Conservation (phyloP, 208 protist genomes). For the Borovskyia barvae region DNA sequence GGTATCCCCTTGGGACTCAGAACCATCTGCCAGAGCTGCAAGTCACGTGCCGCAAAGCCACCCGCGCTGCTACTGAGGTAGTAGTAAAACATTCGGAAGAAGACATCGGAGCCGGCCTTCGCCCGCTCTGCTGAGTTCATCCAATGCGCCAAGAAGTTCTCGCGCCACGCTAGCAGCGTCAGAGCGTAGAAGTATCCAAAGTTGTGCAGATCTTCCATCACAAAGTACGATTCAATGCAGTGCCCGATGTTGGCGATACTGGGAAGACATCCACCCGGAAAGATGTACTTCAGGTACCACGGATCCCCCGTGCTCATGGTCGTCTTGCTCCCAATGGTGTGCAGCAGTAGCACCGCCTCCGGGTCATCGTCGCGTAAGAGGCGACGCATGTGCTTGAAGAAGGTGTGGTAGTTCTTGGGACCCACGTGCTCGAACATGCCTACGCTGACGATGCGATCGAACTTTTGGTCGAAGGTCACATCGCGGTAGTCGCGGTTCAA, state of each 20-base stretch:
- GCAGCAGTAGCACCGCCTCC: conserved; percentile 59
- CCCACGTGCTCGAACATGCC: conserved; percentile 89
- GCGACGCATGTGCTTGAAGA: conserved; percentile 58
- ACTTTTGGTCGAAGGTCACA: conserved; percentile 35
- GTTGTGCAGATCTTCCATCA: conserved; percentile 67
- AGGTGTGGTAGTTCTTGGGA: conserved; percentile 72
- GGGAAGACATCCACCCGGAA: conserved; percentile 67
- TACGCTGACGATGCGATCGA: conserved; percentile 74
- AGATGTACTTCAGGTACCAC: conserved; percentile 87
- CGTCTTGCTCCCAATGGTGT: conserved; percentile 67
- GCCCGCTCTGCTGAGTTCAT: conserved; percentile 11
- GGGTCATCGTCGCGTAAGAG: conserved; percentile 56
- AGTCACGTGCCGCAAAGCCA: conserved; percentile 41
- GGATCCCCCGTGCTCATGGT: conserved; percentile 64
- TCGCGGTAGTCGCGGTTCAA: conserved; percentile 78
- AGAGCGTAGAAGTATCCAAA: conserved; percentile 59
- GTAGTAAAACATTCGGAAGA: conserved; percentile 73
- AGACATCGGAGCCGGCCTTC: conserved; percentile 15
- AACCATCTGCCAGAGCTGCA: conserved; percentile 66
- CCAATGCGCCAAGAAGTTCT: conserved; percentile 48
- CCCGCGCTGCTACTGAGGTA: conserved; percentile 62
- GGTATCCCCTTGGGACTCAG: conserved; percentile 43
- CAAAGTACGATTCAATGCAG: conserved; percentile 39
- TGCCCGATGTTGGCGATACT: conserved; percentile 39
- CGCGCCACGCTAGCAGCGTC: conserved; percentile 54